Evolutionary conservation across 805 yeast species (phyloP).

Genomic region (Metschnikowia noctiluminum): DNA sequence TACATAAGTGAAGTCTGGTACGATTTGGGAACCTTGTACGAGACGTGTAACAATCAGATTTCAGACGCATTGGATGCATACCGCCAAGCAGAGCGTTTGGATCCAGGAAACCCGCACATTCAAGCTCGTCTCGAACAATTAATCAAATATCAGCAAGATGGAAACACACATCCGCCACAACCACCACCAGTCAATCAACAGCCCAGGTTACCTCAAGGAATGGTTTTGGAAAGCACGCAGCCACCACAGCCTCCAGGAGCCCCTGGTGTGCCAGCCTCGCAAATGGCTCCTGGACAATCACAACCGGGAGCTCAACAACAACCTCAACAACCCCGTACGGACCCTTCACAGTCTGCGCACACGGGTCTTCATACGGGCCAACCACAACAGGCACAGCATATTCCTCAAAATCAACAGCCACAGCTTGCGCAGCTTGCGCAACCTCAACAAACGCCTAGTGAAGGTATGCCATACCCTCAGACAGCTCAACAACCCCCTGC

Average conservation of each 20-base stretch:
- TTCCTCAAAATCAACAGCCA: too few species aligned
- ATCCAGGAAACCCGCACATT: slow-evolving; percentile 91
- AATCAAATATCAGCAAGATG: slow-evolving; percentile 66
- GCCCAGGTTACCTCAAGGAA: slow-evolving; percentile 58
- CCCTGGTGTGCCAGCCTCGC: not conserved
- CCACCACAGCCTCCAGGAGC: slow-evolving; percentile 4
- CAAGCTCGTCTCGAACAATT: slow-evolving; percentile 88
- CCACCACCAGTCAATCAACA: slow-evolving; percentile 68
- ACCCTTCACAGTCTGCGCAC: too few species aligned
- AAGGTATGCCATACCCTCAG: too few species aligned
- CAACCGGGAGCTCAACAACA: too few species aligned
- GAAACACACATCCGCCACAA: slow-evolving; percentile 59
- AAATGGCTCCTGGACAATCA: too few species aligned
- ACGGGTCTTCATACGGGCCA: too few species aligned
- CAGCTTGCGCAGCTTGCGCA: too few species aligned
- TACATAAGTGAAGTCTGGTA: slow-evolving; percentile 98
- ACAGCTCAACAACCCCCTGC: too few species aligned
- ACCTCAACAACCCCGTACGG: too few species aligned
- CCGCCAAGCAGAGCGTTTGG: slow-evolving; percentile 91
- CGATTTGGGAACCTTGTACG: slow-evolving; percentile 94
- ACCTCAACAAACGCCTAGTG: too few species aligned
- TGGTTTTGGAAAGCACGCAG: slow-evolving; percentile 51
- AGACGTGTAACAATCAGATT: slow-evolving; percentile 94
- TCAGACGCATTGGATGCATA: slow-evolving; percentile 96
- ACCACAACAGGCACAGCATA: too few species aligned